These are phyloP conservation scores for Vinca minor DNA, from an alignment of 257 asterid genomes.

Conservation along the genomic window DNA sequence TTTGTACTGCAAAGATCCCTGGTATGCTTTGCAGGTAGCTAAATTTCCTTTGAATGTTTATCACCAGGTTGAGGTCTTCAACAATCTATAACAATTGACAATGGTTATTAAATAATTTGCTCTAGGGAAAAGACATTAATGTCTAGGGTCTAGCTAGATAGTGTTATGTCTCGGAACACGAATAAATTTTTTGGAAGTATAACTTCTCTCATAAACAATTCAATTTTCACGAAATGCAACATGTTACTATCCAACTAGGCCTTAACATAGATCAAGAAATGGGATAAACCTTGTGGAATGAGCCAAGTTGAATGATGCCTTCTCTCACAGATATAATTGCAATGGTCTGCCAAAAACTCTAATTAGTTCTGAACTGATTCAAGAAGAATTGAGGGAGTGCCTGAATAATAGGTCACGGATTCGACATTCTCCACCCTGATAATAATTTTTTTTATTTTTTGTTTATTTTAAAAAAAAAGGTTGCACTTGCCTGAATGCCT, in stretches of 20 bases:
- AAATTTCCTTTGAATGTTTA: constrained; percentile 63
- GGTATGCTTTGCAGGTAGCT: constrained; percentile 64
- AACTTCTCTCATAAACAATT: too few species aligned
- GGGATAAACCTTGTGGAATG: constrained; percentile 50
- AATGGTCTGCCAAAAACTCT: constrained; percentile 47
- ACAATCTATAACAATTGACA: constrained; percentile 29
- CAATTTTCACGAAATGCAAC: too few species aligned
- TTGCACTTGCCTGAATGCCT: constrained; percentile 75
- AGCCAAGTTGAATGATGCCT: constrained; percentile 77
- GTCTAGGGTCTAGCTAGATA: too few species aligned
- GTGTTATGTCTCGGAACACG: too few species aligned
- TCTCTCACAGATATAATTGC: constrained; percentile 67
- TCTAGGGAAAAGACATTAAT: background rate
- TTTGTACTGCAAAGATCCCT: constrained; percentile 45
- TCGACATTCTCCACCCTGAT: too few species aligned
- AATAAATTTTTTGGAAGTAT: too few species aligned
- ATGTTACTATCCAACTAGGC: too few species aligned
- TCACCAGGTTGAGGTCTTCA: constrained; percentile 55
- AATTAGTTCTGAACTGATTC: constrained; percentile 1
- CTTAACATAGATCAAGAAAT: background rate
- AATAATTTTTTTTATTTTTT: too few species aligned
- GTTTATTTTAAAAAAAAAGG: too few species aligned
- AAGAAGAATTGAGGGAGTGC: background rate
- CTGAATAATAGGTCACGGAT: too few species aligned
- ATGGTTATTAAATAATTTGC: background rate